Base-by-base conservation (phyloP, 2,329 filamentous ascomycete species). In the Botrytis paeoniae region DNA sequence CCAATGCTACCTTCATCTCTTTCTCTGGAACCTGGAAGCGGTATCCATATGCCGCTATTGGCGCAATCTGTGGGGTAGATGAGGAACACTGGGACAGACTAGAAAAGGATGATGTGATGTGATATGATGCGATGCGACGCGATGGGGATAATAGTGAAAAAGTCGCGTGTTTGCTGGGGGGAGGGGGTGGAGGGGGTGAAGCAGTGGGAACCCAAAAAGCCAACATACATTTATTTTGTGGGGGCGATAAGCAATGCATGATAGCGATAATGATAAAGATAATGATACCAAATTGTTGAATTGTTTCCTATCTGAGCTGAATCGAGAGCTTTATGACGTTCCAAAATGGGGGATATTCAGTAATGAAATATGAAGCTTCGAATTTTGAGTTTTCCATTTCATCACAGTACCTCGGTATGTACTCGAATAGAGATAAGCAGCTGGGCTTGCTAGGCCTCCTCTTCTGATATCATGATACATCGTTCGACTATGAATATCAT, bases 1-100 rank as follows among this genome's bases (percentile, higher is more conserved):
- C n/a, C 10, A 37, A 37, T 61, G 35, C 25, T 18, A 62, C 29
- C 62, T 48, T 37, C 29, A 45, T 48, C 62, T 35, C 41, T 14
- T 8, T 65, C 22, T n/a, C 37, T 54, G 16, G 22, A 37, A 60
- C 16, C 39, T 45, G 57, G 25, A 45, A 37, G 37, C 22, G 25
- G 29, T 45, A 70, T 39, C 29, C 69, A 62, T 37, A 70, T 63
- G 43, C 41, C 69, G 57, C 57, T 29, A 61, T 63, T 51, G 51
- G 59, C 32, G 41, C 25, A 39, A 48, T 37, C 43, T 63, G 39
- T 45, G 54, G 57, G 59, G 59, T 22, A 10, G 32, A 18, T n/a
- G 57, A 51, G 43, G 22, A 10, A 48, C 16, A 66, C 43, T n/a
- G 43, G 63, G 63, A 51, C 29, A 7, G 32, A 51, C 14, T 37